A percentile compares a stretch with the other conserved stretches of the same genome.
phyloP scores from a whole-genome alignment of 2,329 filamentous ascomycete genomes.

The Cadophora gregata region DNA sequence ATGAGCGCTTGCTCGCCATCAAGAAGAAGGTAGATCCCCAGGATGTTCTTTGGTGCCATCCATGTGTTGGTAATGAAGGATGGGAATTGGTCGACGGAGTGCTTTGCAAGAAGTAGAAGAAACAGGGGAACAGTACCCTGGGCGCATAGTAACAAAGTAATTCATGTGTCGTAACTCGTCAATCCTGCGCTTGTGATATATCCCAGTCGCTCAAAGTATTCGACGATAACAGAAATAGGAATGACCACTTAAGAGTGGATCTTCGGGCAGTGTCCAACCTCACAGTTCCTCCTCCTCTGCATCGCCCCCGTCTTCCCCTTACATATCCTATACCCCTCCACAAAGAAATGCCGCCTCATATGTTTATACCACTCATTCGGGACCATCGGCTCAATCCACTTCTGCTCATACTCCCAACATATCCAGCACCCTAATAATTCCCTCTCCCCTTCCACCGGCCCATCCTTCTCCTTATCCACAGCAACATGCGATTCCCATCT shows the following conservation, averaged over 20 bases:
- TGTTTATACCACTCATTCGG: conserved; percentile 37
- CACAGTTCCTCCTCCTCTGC: conserved; percentile 41
- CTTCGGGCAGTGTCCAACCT: conserved; percentile 33
- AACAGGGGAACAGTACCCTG: too few relatives aligned
- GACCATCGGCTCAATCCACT: conserved; percentile 33
- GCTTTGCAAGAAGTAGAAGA: conserved; percentile 25
- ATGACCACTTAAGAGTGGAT: conserved; percentile 33
- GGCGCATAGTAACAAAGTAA: too few relatives aligned
- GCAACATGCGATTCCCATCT: conserved; percentile 39
- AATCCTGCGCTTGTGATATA: neutral
- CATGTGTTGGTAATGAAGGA: conserved; percentile 54
- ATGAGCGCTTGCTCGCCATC: conserved; percentile 50
- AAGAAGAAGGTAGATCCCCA: conserved; percentile 54
- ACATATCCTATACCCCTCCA: conserved; percentile 37
- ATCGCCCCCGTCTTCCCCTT: conserved; percentile 37
- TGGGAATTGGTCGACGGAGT: conserved; percentile 41
- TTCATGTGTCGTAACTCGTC: conserved; percentile 1
- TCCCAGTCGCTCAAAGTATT: neutral
- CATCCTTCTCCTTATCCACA: conserved; percentile 14
- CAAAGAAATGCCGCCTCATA: conserved; percentile 35
- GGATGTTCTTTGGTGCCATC: conserved; percentile 55
- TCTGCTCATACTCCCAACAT: conserved; percentile 38
- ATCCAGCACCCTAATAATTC: conserved; percentile 38
- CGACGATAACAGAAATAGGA: neutral
- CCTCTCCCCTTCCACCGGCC: neutral